A percentile compares a stretch with the other conserved stretches of the same genome.
These are phyloP conservation scores for Exophiala bonariae DNA, from an alignment of 2,329 filamentous ascomycete species.

Conservation along the genomic window DNA sequence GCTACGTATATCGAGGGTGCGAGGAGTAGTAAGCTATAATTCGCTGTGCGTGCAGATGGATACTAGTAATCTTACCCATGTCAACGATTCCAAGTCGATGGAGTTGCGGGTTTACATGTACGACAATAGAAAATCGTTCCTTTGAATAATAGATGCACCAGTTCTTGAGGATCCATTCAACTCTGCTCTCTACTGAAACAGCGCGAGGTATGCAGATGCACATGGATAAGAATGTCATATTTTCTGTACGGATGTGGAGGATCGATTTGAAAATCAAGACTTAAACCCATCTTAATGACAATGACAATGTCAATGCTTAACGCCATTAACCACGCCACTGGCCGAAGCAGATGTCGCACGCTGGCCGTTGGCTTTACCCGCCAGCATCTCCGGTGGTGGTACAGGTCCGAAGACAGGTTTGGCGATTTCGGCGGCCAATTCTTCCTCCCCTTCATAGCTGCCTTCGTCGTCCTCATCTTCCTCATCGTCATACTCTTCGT, in stretches of 20 bases:
- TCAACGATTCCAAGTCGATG: too few species aligned
- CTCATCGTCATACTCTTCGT: conserved; percentile 59
- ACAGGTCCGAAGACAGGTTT: conserved; percentile 50
- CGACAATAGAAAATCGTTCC: too few species aligned
- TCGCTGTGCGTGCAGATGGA: too few species aligned
- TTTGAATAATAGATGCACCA: too few species aligned
- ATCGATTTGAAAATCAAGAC: background rate
- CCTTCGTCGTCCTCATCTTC: conserved; percentile 59
- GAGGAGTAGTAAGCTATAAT: conserved; percentile 11
- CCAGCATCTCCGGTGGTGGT: conserved; percentile 51
- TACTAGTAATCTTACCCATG: too few species aligned
- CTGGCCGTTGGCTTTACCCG: conserved; percentile 47
- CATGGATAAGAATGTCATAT: too few species aligned
- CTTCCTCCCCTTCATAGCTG: conserved; percentile 60
- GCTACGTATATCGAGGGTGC: conserved; percentile 55
- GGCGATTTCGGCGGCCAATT: conserved; percentile 39
- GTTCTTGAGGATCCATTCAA: too few species aligned
- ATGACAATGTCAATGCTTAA: conserved; percentile 35
- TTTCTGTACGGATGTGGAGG: too few species aligned
- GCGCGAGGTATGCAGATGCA: too few species aligned
- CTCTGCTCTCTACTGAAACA: too few species aligned
- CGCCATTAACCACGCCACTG: conserved; percentile 39
- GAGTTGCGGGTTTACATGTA: too few species aligned
- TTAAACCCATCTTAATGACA: background rate
- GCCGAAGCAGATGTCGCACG: conserved; percentile 32